A percentile compares a stretch with the other conserved stretches of the same genome.
phyloP scores from a whole-genome alignment of 2,329 filamentous ascomycete species.

The Penicillium sp. region DNA sequence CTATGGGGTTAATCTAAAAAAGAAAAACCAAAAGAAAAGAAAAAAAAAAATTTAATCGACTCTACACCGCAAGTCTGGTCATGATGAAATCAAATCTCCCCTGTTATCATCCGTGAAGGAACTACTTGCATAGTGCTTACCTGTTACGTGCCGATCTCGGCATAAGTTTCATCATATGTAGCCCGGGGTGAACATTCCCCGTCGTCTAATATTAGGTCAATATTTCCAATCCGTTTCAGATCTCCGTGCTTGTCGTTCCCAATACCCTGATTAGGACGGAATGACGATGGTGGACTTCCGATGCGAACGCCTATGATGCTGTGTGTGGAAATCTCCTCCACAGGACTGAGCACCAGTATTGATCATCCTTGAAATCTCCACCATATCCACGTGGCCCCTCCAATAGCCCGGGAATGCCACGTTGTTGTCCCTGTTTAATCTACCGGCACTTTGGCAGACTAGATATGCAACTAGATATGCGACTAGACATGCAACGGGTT shows the following conservation, averaged over 20 bases:
- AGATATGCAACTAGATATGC: background rate
- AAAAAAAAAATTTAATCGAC: background rate
- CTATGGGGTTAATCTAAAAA: background rate
- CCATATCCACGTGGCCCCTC: conserved; percentile 1
- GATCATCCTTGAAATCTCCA: background rate
- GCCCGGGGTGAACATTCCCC: background rate
- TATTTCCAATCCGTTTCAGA: background rate
- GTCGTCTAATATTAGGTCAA: background rate
- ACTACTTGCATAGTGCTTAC: background rate
- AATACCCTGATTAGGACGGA: background rate
- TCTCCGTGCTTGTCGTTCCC: background rate
- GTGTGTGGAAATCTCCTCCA: background rate
- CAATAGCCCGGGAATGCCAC: background rate
- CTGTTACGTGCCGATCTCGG: background rate
- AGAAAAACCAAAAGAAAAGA: background rate
- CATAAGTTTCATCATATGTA: background rate
- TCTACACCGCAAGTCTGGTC: background rate
- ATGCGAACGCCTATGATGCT: background rate
- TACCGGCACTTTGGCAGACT: background rate
- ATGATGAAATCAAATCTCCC: background rate
- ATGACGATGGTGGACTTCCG: background rate
- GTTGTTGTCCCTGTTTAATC: background rate
- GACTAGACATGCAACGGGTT: background rate
- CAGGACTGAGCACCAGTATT: background rate
- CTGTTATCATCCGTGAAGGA: background rate